Evolutionary conservation across 148 eudicot species (phyloP).

Genomic region (Rhododendron henanense): DNA sequence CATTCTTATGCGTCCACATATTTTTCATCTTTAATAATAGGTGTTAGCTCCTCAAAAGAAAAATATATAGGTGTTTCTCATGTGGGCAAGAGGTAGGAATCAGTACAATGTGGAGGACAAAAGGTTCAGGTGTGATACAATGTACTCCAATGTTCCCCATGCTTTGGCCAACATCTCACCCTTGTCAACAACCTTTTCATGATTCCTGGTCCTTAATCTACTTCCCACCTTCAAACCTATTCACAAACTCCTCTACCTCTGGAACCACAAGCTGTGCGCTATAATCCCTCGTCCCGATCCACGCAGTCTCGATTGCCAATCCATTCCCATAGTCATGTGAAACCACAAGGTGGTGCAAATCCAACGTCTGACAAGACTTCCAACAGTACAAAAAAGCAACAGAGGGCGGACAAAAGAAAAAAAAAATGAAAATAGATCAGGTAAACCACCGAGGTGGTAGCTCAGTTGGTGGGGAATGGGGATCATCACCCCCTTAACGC

Average conservation of each 20-base stretch:
- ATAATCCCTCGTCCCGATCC: conserved; percentile 92
- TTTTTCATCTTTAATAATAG: too few species aligned
- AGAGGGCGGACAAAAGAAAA: conserved; percentile 72
- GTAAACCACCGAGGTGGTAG: too few species aligned
- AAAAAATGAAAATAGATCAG: too few species aligned
- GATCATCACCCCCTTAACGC: too few species aligned
- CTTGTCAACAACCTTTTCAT: conserved; percentile 74
- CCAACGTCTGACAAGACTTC: conserved; percentile 25
- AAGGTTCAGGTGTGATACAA: too few species aligned
- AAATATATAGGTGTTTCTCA: too few species aligned
- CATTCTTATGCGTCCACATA: too few species aligned
- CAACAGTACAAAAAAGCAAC: conserved; percentile 78
- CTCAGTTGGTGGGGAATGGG: too few species aligned
- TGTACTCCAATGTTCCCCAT: conserved; percentile 54
- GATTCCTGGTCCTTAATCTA: conserved; percentile 77
- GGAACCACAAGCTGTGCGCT: conserved; percentile 82
- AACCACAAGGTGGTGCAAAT: conserved; percentile 81
- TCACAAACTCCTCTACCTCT: conserved; percentile 65
- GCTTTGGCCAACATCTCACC: conserved; percentile 69
- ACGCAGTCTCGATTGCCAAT: conserved; percentile 69
- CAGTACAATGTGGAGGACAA: too few species aligned
- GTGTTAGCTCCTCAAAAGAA: too few species aligned
- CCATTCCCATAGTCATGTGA: conserved; percentile 88
- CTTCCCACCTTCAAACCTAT: conserved; percentile 79
- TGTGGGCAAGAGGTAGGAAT: too few species aligned